Base-by-base conservation (phyloP, 2,329 filamentous ascomycete species). In the Talaromyces sp. region DNA sequence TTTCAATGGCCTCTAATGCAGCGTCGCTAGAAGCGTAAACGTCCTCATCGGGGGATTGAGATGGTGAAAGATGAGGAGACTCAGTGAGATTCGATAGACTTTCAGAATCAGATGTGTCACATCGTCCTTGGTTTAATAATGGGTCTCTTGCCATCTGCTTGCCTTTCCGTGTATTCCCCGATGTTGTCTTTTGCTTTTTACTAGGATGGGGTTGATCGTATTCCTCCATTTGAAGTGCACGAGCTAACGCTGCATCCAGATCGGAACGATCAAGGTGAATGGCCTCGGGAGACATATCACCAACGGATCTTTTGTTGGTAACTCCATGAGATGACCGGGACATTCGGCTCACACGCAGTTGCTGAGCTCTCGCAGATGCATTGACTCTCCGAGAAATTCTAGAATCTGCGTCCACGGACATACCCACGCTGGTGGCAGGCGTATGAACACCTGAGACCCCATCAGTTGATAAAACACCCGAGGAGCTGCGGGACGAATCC, bases 341-440 rank as follows among this genome's bases (percentile, higher is more conserved):
- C 62, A 84, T 67, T 29, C 79, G 72, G 70, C 80, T 85, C 8
- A 72, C 73, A 40, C 72, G 76, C 39, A 83, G 70, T 53, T 76
- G 72, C 43, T 72, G 70, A n/a, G 74, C 76, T 49, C 78, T 77
- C 37, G 73, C 72, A 10, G 77, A 72, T 20, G 78, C 75, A 59
- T 71, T 74, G n/a, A 78, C 65, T 27, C 71, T 65, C 29, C 56
- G 65, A 55, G 62, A 41, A 11, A 51, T 54, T 17, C 58, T 67
- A 24, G 63, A 63, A 45, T 71, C 67, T 13, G 76, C 76, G 20
- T 76, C 73, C 3, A 83, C 84, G 9, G 84, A 86, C 16, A 75
- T 76, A 42, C 77, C 73, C 49, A 79, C 76, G 67, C 83, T 86
- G 17, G 86, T 88, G 33, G 77, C 81, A 4, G 85, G 85, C 3